Conservation (phyloP, 177 flowering plant genomes). For the Vitis hybrid region DNA sequence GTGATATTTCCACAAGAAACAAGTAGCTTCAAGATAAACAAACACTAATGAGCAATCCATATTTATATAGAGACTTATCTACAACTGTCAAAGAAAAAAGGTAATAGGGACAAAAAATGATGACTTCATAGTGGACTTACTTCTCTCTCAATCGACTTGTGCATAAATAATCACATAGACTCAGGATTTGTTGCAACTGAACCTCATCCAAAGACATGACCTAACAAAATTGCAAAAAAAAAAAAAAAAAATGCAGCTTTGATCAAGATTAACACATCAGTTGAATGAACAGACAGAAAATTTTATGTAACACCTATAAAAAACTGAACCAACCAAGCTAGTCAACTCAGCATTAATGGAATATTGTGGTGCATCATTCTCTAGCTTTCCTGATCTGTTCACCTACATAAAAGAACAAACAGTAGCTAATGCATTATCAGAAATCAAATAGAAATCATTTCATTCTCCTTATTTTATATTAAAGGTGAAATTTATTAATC, state of each 20-base stretch:
- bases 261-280: too few relatives aligned
- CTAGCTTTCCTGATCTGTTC: conserved; percentile 66
- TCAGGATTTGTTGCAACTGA: conserved; percentile 66
- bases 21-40: too few relatives aligned
- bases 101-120: background rate
- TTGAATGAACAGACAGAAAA: too few relatives aligned
- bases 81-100: background rate
- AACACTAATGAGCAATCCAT: too few relatives aligned
- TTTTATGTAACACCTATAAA: background rate
- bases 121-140: conserved; percentile 39
- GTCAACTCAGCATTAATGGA: conserved; percentile 53
- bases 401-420: conserved; percentile 41
- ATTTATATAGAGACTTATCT: too few relatives aligned
- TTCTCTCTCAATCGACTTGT: conserved; percentile 60
- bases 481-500: too few relatives aligned
- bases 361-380: conserved; percentile 69
- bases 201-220: conserved; percentile 57
- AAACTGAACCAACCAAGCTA: conserved; percentile 49
- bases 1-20: too few relatives aligned
- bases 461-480: too few relatives aligned
- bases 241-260: background rate
- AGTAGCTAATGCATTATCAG: background rate
- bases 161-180: conserved; percentile 57
- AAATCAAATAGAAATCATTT: too few relatives aligned
- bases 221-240: conserved; percentile 28